Percentiles rank a stretch among this genome's conserved stretches.
Evolutionary conservation across 257 asterid species (phyloP).

Genomic region (Ophiorrhiza pumila): DNA sequence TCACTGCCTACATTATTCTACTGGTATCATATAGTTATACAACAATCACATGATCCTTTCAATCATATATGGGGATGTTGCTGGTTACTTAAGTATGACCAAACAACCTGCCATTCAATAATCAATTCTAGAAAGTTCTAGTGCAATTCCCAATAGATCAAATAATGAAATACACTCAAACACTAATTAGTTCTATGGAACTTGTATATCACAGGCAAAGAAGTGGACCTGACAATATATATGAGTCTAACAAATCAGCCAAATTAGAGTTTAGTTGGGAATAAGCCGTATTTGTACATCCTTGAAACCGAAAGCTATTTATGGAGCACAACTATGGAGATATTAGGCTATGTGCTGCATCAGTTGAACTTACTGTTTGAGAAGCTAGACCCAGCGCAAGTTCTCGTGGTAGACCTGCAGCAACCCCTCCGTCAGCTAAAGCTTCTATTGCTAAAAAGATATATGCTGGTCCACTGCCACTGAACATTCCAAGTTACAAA

Average conservation of each 20-base stretch:
- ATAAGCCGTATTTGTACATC: too few species aligned
- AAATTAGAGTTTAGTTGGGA: too few species aligned
- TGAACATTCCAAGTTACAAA: constrained; percentile 33
- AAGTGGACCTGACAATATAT: background rate
- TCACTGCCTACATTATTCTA: background rate
- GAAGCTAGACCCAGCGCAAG: constrained; percentile 88
- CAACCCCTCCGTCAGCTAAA: constrained; percentile 99
- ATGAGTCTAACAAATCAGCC: background rate
- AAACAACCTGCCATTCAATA: background rate
- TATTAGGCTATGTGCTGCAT: background rate
- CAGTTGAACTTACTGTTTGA: constrained; percentile 64
- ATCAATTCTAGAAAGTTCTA: background rate
- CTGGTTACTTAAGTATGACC: background rate
- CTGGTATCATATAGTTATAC: background rate
- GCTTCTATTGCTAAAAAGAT: constrained; percentile 90
- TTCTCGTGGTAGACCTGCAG: constrained; percentile 94
- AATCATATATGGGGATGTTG: background rate
- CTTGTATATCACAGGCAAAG: background rate
- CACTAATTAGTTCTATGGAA: background rate
- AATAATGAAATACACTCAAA: background rate
- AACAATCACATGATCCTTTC: background rate
- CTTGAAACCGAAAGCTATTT: background rate
- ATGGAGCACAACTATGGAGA: background rate
- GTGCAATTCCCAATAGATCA: background rate
- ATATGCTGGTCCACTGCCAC: constrained; percentile 98